These are phyloP conservation scores for Neofusicoccum ribis DNA, from an alignment of 2,329 filamentous ascomycete genomes.

Conservation along the genomic window DNA sequence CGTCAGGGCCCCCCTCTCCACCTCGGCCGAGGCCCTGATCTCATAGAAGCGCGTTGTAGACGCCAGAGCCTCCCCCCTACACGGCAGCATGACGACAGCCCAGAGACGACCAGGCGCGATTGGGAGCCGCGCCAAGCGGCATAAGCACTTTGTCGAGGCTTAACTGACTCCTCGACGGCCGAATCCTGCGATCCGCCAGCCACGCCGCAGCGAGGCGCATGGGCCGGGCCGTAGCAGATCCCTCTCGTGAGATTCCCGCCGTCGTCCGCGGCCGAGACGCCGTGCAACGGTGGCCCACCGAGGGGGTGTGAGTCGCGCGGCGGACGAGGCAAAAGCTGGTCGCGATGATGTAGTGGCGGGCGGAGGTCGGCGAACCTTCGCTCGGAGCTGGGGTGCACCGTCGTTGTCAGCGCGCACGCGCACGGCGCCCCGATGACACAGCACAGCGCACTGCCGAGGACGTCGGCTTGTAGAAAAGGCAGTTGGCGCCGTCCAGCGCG, in stretches of 20 bases:
- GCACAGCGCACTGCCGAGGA: background rate
- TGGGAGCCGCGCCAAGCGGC: background rate
- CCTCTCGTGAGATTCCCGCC: background rate
- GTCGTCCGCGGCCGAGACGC: background rate
- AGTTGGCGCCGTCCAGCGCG: background rate
- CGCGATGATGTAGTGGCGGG: background rate
- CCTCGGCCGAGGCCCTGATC: conserved; percentile 1
- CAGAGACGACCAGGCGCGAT: background rate
- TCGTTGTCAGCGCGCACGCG: background rate
- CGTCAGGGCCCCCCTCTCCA: conserved; percentile 1
- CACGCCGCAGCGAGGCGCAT: background rate
- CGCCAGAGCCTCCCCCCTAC: background rate
- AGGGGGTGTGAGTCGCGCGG: background rate
- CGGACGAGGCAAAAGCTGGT: conserved; percentile 2
- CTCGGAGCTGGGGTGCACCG: background rate
- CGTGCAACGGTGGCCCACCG: background rate
- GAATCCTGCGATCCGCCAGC: background rate
- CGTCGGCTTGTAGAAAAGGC: conserved; percentile 5
- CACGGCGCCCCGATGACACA: no score
- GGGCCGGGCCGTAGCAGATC: conserved; percentile 9
- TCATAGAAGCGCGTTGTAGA: background rate
- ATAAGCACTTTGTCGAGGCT: background rate
- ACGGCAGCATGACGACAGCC: background rate
- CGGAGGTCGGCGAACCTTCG: background rate
- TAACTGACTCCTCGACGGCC: background rate